Evolutionary conservation across 176 grass and related monocot species (phyloP).

Genomic region (Cenchrus americanus): DNA sequence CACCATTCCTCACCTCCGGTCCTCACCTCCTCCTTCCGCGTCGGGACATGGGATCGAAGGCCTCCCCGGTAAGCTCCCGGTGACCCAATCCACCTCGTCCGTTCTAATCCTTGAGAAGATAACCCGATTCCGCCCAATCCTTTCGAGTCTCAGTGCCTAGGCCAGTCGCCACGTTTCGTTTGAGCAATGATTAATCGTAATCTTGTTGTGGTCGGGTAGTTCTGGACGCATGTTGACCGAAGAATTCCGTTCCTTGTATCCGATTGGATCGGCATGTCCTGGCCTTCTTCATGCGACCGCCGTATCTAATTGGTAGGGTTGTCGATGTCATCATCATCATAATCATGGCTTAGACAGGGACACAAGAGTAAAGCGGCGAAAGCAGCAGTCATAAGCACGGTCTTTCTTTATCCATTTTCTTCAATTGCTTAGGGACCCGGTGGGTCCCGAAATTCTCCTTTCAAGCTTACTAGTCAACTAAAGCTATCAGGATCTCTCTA

Average conservation of each 20-base stretch:
- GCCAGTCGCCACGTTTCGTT: background rate
- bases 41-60: slow-evolving; percentile 10
- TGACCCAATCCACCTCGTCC: background rate
- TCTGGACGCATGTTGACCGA: background rate
- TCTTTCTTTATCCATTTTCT: slow-evolving; percentile 39
- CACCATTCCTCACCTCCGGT: slow-evolving; percentile 22
- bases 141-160: background rate
- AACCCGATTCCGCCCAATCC: background rate
- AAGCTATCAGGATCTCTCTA: background rate
- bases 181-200: background rate
- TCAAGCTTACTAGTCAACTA: background rate
- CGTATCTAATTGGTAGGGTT: slow-evolving; percentile 3
- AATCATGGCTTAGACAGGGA: slow-evolving; percentile 33
- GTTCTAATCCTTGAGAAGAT: background rate
- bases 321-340: background rate
- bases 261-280: background rate
- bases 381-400: background rate
- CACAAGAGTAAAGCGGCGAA: slow-evolving; percentile 3
- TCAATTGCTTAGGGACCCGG: slow-evolving; percentile 13
- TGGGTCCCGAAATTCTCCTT: slow-evolving; percentile 31
- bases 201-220: background rate
- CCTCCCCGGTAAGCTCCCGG: slow-evolving; percentile 14
- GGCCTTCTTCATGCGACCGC: background rate
- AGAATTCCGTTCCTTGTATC: background rate
- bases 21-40: background rate